Evolutionary conservation across 164 flowering plant genomes (phyloP).

Genomic region (Piper betle): DNA sequence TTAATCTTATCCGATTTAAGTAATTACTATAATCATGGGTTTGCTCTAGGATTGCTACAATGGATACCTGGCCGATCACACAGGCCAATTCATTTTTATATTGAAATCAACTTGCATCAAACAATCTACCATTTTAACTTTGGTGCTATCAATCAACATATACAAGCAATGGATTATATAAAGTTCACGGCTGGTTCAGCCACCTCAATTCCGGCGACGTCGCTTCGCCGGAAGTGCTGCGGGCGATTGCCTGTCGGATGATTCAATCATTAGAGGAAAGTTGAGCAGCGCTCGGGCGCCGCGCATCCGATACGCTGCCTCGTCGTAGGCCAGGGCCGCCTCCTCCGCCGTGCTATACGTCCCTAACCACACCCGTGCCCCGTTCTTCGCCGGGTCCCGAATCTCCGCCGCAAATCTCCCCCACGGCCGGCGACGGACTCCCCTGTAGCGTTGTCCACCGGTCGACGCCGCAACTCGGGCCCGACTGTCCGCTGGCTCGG

Average conservation of each 20-base stretch:
- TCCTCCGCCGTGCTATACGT: slow-evolving; percentile 38
- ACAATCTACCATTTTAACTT: too few species aligned
- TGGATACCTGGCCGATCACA: too few species aligned
- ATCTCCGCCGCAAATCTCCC: slow-evolving; percentile 38
- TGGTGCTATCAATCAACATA: neutral
- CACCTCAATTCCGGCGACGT: neutral
- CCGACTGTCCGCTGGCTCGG: neutral
- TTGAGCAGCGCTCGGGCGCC: slow-evolving; percentile 33
- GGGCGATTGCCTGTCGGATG: neutral
- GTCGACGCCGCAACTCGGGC: neutral
- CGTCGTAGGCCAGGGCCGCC: slow-evolving; percentile 34
- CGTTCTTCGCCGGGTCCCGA: slow-evolving; percentile 36
- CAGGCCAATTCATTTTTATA: too few species aligned
- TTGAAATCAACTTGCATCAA: too few species aligned
- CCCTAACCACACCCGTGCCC: slow-evolving; percentile 41
- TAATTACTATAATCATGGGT: too few species aligned
- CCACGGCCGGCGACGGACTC: slow-evolving; percentile 37
- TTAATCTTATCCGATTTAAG: too few species aligned
- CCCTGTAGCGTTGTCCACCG: slow-evolving; percentile 29
- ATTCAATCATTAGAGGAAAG: slow-evolving; percentile 24
- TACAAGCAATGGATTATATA: neutral
- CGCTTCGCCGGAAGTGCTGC: neutral
- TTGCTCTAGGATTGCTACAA: too few species aligned
- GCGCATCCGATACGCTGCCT: slow-evolving; percentile 34
- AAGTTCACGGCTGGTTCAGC: neutral